Percentiles rank a stretch among this genome's conserved stretches.
These are phyloP conservation scores for Prunus mira DNA, from an alignment of 306 rosid species.

Conservation along the genomic window DNA sequence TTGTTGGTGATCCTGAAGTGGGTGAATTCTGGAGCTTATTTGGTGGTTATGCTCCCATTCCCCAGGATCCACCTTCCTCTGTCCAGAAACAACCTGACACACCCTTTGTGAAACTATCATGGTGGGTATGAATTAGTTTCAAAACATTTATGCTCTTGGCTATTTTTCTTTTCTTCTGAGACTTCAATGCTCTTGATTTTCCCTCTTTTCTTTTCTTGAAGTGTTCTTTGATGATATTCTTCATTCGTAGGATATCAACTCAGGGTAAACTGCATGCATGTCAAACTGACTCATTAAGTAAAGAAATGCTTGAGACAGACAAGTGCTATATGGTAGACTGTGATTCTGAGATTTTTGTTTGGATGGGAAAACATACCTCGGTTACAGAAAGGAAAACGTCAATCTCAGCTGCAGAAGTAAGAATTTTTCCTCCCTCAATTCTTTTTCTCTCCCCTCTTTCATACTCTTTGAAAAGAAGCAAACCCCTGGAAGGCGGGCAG, in stretches of 20 bases:
- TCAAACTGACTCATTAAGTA: constrained; percentile 47
- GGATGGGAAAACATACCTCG: constrained; percentile 87
- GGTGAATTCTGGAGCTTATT: constrained; percentile 98
- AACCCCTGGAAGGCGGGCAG: background rate
- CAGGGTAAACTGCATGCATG: constrained; percentile 68
- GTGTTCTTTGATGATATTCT: constrained; percentile 5
- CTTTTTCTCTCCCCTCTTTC: background rate
- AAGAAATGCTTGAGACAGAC: constrained; percentile 75
- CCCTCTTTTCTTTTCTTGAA: background rate
- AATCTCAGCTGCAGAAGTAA: constrained; percentile 72
- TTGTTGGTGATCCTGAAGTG: constrained; percentile 90
- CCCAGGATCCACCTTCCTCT: constrained; percentile 61
- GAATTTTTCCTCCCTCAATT: constrained; percentile 25
- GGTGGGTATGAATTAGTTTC: constrained; percentile 44
- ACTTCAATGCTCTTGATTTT: constrained; percentile 2
- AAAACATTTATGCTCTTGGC: background rate
- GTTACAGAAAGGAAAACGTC: constrained; percentile 84
- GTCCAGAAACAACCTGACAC: constrained; percentile 39
- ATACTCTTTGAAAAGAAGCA: background rate
- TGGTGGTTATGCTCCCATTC: constrained; percentile 97
- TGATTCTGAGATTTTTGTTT: constrained; percentile 68
- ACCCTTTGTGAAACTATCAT: constrained; percentile 46
- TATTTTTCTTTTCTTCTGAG: constrained; percentile 13
- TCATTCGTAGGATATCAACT: constrained; percentile 61
- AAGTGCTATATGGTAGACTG: constrained; percentile 94